Percentiles rank a stretch among this genome's conserved stretches.
These are phyloP conservation scores for Carex arenaria DNA, from an alignment of 202 grass and related monocot species.

Conservation along the genomic window DNA sequence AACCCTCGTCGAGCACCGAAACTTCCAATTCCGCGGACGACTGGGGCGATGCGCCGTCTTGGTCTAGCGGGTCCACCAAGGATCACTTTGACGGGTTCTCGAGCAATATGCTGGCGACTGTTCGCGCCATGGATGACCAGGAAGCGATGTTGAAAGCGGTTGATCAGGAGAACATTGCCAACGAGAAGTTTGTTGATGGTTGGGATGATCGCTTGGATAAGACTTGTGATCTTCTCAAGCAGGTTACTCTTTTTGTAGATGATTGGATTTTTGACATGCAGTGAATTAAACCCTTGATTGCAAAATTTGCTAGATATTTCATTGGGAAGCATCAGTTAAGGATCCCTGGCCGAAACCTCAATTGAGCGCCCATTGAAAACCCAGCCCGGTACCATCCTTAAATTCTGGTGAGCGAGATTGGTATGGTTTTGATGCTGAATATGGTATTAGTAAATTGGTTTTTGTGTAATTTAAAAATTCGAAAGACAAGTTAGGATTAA, in stretches of 20 bases:
- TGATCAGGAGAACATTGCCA: slow-evolving; percentile 30
- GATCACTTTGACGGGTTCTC: slow-evolving; percentile 87
- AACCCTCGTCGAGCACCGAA: slow-evolving; percentile 7
- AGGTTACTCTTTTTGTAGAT: slow-evolving; percentile 18
- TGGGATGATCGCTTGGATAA: slow-evolving; percentile 47
- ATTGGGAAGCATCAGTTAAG: not conserved
- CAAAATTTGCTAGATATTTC: not conserved
- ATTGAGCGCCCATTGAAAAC: not conserved
- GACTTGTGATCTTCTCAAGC: slow-evolving; percentile 73
- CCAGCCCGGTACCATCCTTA: not conserved
- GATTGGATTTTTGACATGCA: not conserved
- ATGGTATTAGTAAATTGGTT: not conserved
- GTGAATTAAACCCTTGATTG: not conserved
- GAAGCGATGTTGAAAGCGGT: slow-evolving; percentile 39
- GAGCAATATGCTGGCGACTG: slow-evolving; percentile 29
- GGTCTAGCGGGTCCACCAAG: slow-evolving; percentile 80
- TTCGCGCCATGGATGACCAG: slow-evolving; percentile 54
- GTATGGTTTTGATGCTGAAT: not conserved
- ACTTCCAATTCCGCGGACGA: slow-evolving; percentile 30
- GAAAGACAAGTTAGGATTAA: not conserved
- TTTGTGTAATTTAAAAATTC: not conserved
- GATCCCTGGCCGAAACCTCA: not conserved
- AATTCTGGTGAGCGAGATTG: not conserved
- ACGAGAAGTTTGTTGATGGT: slow-evolving; percentile 49
- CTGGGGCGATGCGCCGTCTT: slow-evolving; percentile 60